Base-by-base conservation (phyloP, 192 early-diverging fungal genomes). In the Backusella tarrabulga region DNA sequence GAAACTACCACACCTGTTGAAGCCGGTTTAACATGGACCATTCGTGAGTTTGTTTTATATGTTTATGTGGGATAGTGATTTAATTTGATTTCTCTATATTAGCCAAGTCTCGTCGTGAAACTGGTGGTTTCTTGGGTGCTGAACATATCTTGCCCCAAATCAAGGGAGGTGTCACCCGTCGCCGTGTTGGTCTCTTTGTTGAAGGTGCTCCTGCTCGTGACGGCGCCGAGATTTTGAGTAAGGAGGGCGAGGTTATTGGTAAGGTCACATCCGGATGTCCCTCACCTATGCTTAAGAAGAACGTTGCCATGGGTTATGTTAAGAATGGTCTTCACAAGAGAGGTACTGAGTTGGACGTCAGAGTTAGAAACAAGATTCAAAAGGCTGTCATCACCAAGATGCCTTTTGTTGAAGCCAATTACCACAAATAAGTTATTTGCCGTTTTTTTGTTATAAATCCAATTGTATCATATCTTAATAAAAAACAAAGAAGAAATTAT, bases 241-340 rank as follows among this genome's bases (percentile, higher is more conserved):
- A 81, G 19, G 88, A 91, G 6, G 91, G 90, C 50, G 85, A 87
- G 23, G 80, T 87, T 52, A 87, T 96, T 78, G 97, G 97, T 54
- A 92, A 87, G 44, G 87, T 99, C 63, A 99, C 98, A 23, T 92
- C 90, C 11, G 98, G 98, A 17, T 93, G 93, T 78, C 98, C 98
- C 32, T 91, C 93, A 6, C 98, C 98, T 9, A 90, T 91, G 3
- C 87, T 96, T 36, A 95, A 95, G 86, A 93, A 96, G 86, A 99
- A 99, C 87, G 87, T 99, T 75, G 98, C 97, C 15, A 99, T 99
- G 97, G 98, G 93, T 0, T 98, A 97, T 76, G 95, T 99, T 42
- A 85, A 90, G 82, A 89, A 89, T 70, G 96, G 96, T 19, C 88
- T 91, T 83, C 94, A 96, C 85, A 98, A 98, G 91, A 82, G 79